Percentiles rank a stretch among this genome's conserved stretches.
These are phyloP conservation scores for Cardiosporidium cionae DNA, from an alignment of 169 alveolate species.

Conservation along the genomic window DNA sequence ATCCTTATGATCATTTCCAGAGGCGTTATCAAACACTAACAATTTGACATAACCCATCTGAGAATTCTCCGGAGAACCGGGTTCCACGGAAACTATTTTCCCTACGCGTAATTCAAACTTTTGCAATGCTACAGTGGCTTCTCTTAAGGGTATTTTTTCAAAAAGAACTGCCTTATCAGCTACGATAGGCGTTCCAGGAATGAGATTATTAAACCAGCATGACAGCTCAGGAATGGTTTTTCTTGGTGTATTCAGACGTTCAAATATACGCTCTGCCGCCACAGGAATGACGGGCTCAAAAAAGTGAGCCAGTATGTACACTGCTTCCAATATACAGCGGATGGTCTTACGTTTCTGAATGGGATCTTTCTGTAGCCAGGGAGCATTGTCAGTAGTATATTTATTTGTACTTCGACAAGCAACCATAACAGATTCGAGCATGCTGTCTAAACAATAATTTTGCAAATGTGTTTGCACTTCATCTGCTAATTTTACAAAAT, in stretches of 20 bases:
- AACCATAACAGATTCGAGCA: conserved; percentile 49
- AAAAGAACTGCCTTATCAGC: conserved; percentile 2
- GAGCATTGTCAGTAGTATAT: conserved; percentile 71
- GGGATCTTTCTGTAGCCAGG: conserved; percentile 54
- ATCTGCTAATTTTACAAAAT: neutral
- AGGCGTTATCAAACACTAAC: too few species aligned
- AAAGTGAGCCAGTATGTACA: conserved; percentile 71
- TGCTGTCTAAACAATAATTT: neutral
- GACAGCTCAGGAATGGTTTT: neutral
- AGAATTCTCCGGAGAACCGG: too few species aligned
- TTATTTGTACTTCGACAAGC: conserved; percentile 67
- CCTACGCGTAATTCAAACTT: neutral
- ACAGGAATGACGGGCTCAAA: conserved; percentile 70
- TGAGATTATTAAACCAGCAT: conserved; percentile 12
- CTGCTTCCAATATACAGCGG: conserved; percentile 76
- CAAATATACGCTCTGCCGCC: conserved; percentile 60
- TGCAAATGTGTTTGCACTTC: neutral
- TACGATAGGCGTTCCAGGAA: conserved; percentile 24
- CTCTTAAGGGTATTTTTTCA: neutral
- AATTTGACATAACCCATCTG: too few species aligned
- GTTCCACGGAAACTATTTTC: neutral
- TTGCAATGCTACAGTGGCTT: neutral
- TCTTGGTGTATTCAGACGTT: conserved; percentile 52
- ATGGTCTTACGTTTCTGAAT: conserved; percentile 17
- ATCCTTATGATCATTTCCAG: too few species aligned